phyloP scores from a whole-genome alignment of 345 rosid genomes.

The Microthlaspi erraticum region DNA sequence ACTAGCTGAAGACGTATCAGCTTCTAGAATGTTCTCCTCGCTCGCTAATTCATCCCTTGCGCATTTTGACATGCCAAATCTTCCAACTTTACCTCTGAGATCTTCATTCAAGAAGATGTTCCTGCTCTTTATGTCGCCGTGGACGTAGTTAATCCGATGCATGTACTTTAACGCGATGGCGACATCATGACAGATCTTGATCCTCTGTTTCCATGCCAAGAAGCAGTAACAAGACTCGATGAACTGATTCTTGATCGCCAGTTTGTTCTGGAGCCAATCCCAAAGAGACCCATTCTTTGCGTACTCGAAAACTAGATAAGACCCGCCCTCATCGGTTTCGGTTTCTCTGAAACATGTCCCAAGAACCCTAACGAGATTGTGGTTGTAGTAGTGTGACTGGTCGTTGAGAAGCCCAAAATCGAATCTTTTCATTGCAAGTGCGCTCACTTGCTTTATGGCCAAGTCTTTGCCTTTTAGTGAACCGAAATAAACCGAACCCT shows the following conservation, averaged over 20 bases:
- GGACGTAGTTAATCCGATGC: constrained; percentile 83
- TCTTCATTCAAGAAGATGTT: constrained; percentile 89
- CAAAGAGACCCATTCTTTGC: constrained; percentile 85
- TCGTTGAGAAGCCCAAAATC: constrained; percentile 58
- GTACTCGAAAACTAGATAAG: constrained; percentile 74
- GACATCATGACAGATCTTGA: constrained; percentile 80
- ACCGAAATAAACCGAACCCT: constrained; percentile 78
- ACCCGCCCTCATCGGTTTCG: constrained; percentile 31
- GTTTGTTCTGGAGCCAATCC: constrained; percentile 93
- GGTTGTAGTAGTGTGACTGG: constrained; percentile 65
- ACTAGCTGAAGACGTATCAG: constrained; percentile 53
- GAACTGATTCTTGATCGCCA: constrained; percentile 92
- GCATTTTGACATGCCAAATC: constrained; percentile 71
- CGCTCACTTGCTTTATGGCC: constrained; percentile 58
- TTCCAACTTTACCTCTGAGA: constrained; percentile 80
- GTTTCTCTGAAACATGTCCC: constrained; percentile 66
- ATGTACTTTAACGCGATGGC: constrained; percentile 85
- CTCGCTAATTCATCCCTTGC: constrained; percentile 46
- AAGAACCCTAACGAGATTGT: constrained; percentile 72
- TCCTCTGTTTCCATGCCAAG: constrained; percentile 88
- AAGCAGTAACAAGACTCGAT: constrained; percentile 89
- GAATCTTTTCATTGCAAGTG: constrained; percentile 51
- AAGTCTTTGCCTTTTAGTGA: constrained; percentile 81
- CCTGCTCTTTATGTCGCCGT: constrained; percentile 68
- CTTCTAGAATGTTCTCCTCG: constrained; percentile 57